Evolutionary conservation across 345 rosid species (phyloP), one percentile per base, ranked within the genome.

Genomic region (Pistacia vera): DNA sequence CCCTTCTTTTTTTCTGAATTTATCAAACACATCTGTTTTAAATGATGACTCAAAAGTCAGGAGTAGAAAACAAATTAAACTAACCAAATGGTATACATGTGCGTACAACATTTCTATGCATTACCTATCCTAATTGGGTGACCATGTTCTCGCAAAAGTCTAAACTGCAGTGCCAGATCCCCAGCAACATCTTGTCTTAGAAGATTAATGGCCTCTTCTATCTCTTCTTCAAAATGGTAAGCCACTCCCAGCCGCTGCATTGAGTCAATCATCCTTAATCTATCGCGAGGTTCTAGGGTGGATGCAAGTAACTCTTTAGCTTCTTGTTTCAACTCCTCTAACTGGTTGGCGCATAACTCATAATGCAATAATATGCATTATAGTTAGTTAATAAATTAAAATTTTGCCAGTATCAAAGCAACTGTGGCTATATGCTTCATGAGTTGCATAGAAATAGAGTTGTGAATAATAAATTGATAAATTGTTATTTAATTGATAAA

Each of bases 91-190:
- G 9, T 35, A 16, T 9, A 35, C 9, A 30, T 13, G 33, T 17
- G 28, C 2, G 33, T 17, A 55, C 6, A 8, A n/a, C 4, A 8
- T 3, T 46, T 0, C 6, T 51, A 18, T 14, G 6, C 41, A 36
- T 36, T 41, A 68, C 71, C 71, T 55, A 66, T 7, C 18, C 20
- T 56, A 5, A 75, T 36, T n/a, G 82, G 22, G 9, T 61, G 41
- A 17, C 46, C 9, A 30, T 13, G 63, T 48, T 63, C 44, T 3
- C 78, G n/a, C 11, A 69, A 63, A 56, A 79, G 72, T 44, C 78
- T 66, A 51, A 79, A 79, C 5, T 75, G 71, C 18, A 75, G 28
- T 2, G 79, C 38, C 5, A 80, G 82, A 75, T 80, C 76, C 8
- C 33, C 4, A 12, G 57, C 41, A 16, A 16, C 73, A 41, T 51